Evolutionary conservation across 345 rosid species (phyloP), one percentile per base, ranked within the genome.

Genomic region (Carallia pectinifolia): DNA sequence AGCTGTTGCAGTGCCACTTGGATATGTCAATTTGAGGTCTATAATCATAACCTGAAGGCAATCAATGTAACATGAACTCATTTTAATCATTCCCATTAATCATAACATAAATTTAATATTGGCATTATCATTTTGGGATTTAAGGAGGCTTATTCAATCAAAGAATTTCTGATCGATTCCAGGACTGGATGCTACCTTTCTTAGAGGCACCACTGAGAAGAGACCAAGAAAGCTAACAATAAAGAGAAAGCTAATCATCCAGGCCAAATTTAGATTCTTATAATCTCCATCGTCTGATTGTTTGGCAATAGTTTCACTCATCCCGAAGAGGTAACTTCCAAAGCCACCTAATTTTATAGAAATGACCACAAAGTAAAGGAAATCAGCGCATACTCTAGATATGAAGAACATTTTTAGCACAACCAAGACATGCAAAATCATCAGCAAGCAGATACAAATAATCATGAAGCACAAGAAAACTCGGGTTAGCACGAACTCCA

Each of bases 1-100:
- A 30, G 97, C 95, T 52, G 97, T 91, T 48, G 95, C 97, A 29
- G 97, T 87, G 33, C 97, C 97, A 76, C 95, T 91, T 66, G 95
- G 95, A 67, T 91, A 91, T 19, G 83, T 82, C 76, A 89, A 74
- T 66, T 87, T 91, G 81, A 84, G 87, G 73, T 91, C 88, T 69
- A 91, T 67, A 69, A 91, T 82, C 97, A 91, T 89, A 29, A 89
- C 82, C 97, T 89, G 82, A 58, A 77, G 74, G 36, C 47, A 73
- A 17, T 62, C 30, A 23, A 23, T 23, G 27, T 2, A 55, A 55
- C 60, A 55, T 27, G 60, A 2, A 55, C 30, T 16, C 33, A 23
- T 31, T 9, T 23, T 23, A 23, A 55, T 19, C 16, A 9, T 44
- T 44, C 16, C 50, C 15, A 44, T 44, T 44, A 12, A 23, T 3